Evolutionary conservation across 768 basidiomycete genomes (phyloP), one percentile per base, ranked within the genome.

Genomic region (Suillus tomentosus): DNA sequence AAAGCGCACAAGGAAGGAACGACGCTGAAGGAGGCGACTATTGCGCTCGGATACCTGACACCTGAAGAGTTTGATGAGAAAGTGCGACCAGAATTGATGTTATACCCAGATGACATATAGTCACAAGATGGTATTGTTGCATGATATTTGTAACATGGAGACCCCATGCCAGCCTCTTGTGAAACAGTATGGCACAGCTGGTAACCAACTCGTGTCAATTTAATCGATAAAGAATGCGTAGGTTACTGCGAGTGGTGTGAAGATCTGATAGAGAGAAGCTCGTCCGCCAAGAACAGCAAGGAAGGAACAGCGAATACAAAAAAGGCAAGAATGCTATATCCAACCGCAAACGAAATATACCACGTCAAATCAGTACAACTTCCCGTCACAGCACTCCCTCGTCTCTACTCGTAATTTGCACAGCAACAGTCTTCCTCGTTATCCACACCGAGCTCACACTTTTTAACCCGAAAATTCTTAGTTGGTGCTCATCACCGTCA

Each of bases 1-100:
- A 99, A 99, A 78, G 97, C 97, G n/a, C 97, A 99, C 84, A 94
- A 91, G 77, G 95, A 99, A 79, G 97, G 97, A 34, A 92, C 89
- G 57, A 99, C 97, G 65, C 74, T 99, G 76, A 99, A 96, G 82
- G 91, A 95, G 79, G 95, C 97, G 48, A 95, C 95, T 13, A 89
- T 99, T 54, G 77, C 87, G 22, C 85, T 98, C 42, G 94, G 94
- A 57, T 89, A 92, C 77, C 76, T 99, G 71, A 91, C 91, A 1
- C 81, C 87, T 0, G 94, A 96, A 74, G 94, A 96, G 76, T 99
- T 99, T 78, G 96, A 99, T 78, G 82, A 86, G 75, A 94, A 95
- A 81, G 97, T 95, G 65, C 86, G 92, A 63, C 94, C 93, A 45
- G 94, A 96, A 79, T 74, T 95, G 77, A 96, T 96, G 95, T 72